Evolutionary conservation across 352 stramenopile species (phyloP).

Genomic region (Pythium aphanidermatum): DNA sequence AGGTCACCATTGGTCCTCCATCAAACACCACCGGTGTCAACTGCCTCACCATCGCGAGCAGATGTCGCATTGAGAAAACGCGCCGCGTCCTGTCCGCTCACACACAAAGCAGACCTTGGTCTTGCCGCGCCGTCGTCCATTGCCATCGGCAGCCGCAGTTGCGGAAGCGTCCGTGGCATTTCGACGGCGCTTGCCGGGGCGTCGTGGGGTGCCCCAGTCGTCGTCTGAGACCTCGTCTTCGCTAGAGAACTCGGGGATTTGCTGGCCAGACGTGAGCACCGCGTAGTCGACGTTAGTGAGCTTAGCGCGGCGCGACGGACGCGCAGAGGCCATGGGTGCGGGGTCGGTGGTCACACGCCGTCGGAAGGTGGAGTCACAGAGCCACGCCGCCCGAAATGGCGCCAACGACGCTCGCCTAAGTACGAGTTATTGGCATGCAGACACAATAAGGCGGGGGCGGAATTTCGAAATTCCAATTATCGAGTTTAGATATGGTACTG

Average conservation of each 20-base stretch:
- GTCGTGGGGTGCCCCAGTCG: slow-evolving; percentile 17
- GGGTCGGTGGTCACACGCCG: not conserved
- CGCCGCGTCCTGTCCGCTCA: slow-evolving; percentile 29
- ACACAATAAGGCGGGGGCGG: no score
- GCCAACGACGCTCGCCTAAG: slow-evolving; percentile 8
- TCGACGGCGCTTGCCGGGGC: slow-evolving; percentile 1
- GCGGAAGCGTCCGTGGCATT: not conserved
- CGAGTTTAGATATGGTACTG: no score
- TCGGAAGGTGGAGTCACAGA: not conserved
- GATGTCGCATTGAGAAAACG: slow-evolving; percentile 69
- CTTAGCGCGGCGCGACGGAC: slow-evolving; percentile 61
- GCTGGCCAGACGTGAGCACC: slow-evolving; percentile 63
- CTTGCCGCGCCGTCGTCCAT: slow-evolving; percentile 1
- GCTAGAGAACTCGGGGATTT: slow-evolving; percentile 77
- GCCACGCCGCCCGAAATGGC: not conserved
- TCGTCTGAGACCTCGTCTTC: slow-evolving; percentile 52
- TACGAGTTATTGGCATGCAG: slow-evolving; percentile 6
- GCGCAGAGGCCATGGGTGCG: slow-evolving; percentile 10
- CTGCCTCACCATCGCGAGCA: slow-evolving; percentile 50
- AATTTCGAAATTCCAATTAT: no score
- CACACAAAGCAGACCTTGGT: slow-evolving; percentile 55
- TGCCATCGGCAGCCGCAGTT: not conserved
- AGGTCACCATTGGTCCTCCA: not conserved
- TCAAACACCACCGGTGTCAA: not conserved
- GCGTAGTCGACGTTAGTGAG: slow-evolving; percentile 74